phyloP scores from a whole-genome alignment of 805 yeast species.

The Kurtzmaniella fragi region DNA sequence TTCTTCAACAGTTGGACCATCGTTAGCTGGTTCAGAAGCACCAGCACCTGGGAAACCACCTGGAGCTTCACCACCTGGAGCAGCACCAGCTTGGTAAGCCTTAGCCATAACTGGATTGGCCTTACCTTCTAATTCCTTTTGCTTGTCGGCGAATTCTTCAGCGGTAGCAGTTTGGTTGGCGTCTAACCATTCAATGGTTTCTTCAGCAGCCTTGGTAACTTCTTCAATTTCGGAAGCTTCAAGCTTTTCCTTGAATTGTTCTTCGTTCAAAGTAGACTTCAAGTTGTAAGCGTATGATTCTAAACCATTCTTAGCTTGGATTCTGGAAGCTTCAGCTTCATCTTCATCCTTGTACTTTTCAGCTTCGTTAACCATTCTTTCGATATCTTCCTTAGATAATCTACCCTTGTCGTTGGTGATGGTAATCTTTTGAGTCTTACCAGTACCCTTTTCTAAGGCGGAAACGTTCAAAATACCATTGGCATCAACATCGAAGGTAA shows the following conservation, averaged over 20 bases:
- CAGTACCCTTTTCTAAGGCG: constrained; percentile 97
- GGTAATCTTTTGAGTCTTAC: constrained; percentile 94
- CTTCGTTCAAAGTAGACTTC: constrained; percentile 66
- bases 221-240: constrained; percentile 63
- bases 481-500: constrained; percentile 94
- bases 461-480: constrained; percentile 96
- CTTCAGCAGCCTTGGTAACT: constrained; percentile 76
- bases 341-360: constrained; percentile 97
- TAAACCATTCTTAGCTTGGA: constrained; percentile 89
- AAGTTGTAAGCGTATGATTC: constrained; percentile 94
- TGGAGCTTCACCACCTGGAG: constrained; percentile 68
- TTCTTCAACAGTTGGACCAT: constrained; percentile 52
- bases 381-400: constrained; percentile 94
- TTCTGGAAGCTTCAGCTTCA: constrained; percentile 89
- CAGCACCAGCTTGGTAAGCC: constrained; percentile 93
- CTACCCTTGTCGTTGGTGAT: constrained; percentile 99
- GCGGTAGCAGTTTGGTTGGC: constrained; percentile 86
- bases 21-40: constrained; percentile 32
- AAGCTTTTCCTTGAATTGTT: constrained; percentile 36
- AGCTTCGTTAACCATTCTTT: constrained; percentile 96
- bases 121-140: constrained; percentile 91
- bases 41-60: constrained; percentile 53
- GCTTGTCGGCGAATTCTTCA: constrained; percentile 88
- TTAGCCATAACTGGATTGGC: constrained; percentile 97
- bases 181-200: constrained; percentile 88